These are phyloP conservation scores for Phytophthora brassicae DNA, from an alignment of 352 stramenopile genomes.

Conservation along the genomic window DNA sequence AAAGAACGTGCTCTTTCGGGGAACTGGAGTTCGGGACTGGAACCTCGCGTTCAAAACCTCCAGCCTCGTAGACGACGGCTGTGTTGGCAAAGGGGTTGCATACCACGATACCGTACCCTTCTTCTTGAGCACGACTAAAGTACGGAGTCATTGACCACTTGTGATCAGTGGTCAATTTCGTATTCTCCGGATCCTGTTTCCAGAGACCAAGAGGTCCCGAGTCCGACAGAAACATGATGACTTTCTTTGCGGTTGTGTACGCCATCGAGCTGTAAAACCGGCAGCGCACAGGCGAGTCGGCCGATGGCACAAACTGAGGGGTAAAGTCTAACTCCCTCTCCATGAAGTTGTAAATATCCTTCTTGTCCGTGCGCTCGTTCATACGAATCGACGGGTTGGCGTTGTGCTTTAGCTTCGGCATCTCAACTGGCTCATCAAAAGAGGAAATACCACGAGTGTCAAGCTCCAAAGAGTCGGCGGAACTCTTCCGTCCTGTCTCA, in stretches of 20 bases:
- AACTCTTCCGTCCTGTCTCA: slow-evolving; percentile 61
- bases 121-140: slow-evolving; percentile 81
- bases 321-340: slow-evolving; percentile 85
- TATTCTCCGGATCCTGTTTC: slow-evolving; percentile 72
- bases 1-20: slow-evolving; percentile 85
- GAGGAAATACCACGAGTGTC: slow-evolving; percentile 76
- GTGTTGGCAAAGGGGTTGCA: slow-evolving; percentile 89
- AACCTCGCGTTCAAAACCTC: slow-evolving; percentile 83
- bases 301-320: slow-evolving; percentile 82
- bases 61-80: slow-evolving; percentile 88
- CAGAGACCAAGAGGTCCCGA: slow-evolving; percentile 84
- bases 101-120: slow-evolving; percentile 84
- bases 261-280: slow-evolving; percentile 89
- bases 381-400: slow-evolving; percentile 39
- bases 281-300: slow-evolving; percentile 84
- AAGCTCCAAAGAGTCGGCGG: slow-evolving; percentile 76
- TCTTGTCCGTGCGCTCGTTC: slow-evolving; percentile 61
- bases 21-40: slow-evolving; percentile 84
- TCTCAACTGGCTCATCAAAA: slow-evolving; percentile 62
- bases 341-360: slow-evolving; percentile 88
- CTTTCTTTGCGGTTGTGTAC: slow-evolving; percentile 84
- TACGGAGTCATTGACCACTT: slow-evolving; percentile 90
- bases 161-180: slow-evolving; percentile 66
- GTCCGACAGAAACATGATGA: slow-evolving; percentile 86
- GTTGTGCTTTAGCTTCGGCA: slow-evolving; percentile 36